phyloP scores from a whole-genome alignment of 768 basidiomycete species.

The Brasilioporus rufonigricans region DNA sequence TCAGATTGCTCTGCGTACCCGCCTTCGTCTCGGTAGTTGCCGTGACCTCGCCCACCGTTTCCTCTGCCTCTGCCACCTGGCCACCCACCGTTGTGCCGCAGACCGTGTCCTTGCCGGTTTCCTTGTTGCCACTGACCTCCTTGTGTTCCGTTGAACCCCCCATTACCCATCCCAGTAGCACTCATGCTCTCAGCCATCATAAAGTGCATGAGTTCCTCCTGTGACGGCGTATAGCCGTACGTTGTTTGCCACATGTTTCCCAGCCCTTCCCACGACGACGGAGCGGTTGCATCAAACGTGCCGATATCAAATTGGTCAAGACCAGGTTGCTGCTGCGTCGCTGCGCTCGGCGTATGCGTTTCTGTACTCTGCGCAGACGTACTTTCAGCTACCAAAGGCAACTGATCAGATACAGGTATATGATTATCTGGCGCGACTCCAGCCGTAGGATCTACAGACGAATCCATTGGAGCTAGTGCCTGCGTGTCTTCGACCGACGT shows the following conservation, averaged over 20 bases:
- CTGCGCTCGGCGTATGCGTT: constrained; percentile 32
- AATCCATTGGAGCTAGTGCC: constrained; percentile 31
- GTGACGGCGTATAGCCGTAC: constrained; percentile 64
- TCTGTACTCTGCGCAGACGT: constrained; percentile 48
- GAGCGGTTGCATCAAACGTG: constrained; percentile 70
- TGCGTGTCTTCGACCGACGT: constrained; percentile 25
- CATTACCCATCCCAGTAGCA: constrained; percentile 11
- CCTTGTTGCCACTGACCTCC: constrained; percentile 25
- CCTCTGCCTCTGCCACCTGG: constrained; percentile 40
- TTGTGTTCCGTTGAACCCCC: constrained; percentile 18
- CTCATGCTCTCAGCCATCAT: constrained; percentile 44
- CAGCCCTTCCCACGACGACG: constrained; percentile 78
- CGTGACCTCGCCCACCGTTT: constrained; percentile 37
- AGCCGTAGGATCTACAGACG: constrained; percentile 43
- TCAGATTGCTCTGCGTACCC: constrained; percentile 23
- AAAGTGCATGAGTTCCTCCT: constrained; percentile 76
- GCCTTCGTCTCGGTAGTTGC: constrained; percentile 47
- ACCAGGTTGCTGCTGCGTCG: constrained; percentile 43
- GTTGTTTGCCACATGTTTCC: constrained; percentile 76
- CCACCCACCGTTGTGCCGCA: constrained; percentile 36
- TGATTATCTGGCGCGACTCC: constrained; percentile 47
- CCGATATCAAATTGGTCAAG: constrained; percentile 68
- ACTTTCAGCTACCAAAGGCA: constrained; percentile 52
- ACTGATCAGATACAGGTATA: constrained; percentile 41
- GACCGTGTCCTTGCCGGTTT: constrained; percentile 31